phyloP scores from a whole-genome alignment of 805 yeast genomes.

The Teunomyces stri region DNA sequence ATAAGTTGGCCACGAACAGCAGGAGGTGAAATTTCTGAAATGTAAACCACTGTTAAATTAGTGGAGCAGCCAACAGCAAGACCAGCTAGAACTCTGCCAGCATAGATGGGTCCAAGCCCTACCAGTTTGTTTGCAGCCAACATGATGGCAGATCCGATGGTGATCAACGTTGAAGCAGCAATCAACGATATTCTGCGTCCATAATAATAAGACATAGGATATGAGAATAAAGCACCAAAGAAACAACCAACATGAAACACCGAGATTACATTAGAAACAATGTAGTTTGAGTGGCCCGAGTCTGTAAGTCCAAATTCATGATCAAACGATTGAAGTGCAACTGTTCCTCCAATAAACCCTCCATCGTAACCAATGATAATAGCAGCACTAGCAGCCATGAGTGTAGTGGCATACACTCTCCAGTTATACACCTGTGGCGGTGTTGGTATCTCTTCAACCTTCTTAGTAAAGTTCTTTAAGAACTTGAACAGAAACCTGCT shows the following conservation, averaged over 20 bases:
- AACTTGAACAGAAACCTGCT: not conserved
- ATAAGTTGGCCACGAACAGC: constrained; percentile 34
- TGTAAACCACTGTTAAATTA: constrained; percentile 35
- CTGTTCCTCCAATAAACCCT: constrained; percentile 42
- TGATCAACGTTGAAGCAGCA: constrained; percentile 29
- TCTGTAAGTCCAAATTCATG: constrained; percentile 31
- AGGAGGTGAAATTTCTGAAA: constrained; percentile 36
- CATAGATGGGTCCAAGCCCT: constrained; percentile 38
- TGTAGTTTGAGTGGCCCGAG: constrained; percentile 17
- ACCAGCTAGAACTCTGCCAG: constrained; percentile 37
- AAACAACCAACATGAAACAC: constrained; percentile 42
- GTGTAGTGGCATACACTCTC: constrained; percentile 32
- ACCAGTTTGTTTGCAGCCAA: constrained; percentile 24
- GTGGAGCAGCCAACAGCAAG: constrained; percentile 36
- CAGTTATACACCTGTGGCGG: constrained; percentile 37
- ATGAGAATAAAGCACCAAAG: constrained; percentile 37
- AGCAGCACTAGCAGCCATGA: constrained; percentile 38
- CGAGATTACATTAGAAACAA: constrained; percentile 34
- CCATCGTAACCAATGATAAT: constrained; percentile 42
- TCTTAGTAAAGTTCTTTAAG: constrained; percentile 23
- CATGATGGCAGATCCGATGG: constrained; percentile 38
- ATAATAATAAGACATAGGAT: constrained; percentile 33
- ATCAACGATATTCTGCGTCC: constrained; percentile 33
- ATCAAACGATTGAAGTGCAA: constrained; percentile 30
- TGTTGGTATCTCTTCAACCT: constrained; percentile 38